Percentiles rank a stretch among this genome's conserved stretches.
phyloP scores from a whole-genome alignment of 257 asterid species.

The Nicotiana otophora region DNA sequence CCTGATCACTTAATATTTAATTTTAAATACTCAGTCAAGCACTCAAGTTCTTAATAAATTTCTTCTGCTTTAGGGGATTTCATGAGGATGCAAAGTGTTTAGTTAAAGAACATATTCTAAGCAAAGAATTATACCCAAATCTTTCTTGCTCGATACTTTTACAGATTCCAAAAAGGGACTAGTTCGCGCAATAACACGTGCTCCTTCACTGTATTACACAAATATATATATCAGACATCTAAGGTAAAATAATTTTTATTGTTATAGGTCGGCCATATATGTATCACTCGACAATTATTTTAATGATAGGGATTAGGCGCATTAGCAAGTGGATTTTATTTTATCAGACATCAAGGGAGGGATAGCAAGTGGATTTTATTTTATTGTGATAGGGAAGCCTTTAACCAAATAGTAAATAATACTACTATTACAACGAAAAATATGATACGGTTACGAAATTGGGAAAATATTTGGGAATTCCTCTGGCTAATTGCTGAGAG shows the following conservation, averaged over 20 bases:
- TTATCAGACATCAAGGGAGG: no score
- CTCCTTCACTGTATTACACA: not conserved
- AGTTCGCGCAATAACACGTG: not conserved
- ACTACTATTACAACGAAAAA: no score
- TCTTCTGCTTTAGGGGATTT: not conserved
- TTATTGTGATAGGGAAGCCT: not conserved
- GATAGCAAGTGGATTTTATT: not conserved
- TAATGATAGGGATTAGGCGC: not conserved
- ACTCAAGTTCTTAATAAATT: not conserved
- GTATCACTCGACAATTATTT: not conserved
- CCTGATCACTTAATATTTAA: no score
- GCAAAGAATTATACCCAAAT: not conserved
- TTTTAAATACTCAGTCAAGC: not conserved
- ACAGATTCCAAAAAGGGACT: not conserved
- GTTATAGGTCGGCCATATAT: not conserved
- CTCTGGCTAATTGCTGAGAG: no score
- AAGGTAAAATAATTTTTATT: not conserved
- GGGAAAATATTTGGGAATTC: no score
- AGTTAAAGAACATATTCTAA: not conserved
- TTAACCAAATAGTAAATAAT: no score
- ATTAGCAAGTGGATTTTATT: not conserved
- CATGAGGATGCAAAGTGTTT: not conserved
- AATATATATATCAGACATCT: not conserved
- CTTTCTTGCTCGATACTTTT: not conserved
- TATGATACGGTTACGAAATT: no score